Percentiles rank a stretch among this genome's conserved stretches.
These are phyloP conservation scores for Erythrobasidium hasegawianum DNA, from an alignment of 1,284 basidiomycete species.

Conservation along the genomic window DNA sequence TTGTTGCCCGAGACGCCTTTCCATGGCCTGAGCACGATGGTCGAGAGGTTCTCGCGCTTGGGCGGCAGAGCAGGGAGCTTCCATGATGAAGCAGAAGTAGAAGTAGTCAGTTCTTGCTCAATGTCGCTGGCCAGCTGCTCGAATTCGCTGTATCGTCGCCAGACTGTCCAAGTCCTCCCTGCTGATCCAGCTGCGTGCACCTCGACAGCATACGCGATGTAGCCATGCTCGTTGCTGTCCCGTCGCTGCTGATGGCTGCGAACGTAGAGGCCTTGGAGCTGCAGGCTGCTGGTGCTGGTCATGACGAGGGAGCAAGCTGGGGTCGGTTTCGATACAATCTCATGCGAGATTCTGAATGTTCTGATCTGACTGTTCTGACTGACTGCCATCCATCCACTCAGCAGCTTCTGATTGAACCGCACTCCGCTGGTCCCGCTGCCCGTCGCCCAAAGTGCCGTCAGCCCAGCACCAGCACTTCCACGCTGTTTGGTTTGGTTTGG, in stretches of 20 bases:
- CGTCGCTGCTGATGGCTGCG: slow-evolving; percentile 21
- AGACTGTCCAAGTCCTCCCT: slow-evolving; percentile 33
- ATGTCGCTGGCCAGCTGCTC: slow-evolving; percentile 31
- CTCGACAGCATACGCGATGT: slow-evolving; percentile 30
- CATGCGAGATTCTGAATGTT: no score
- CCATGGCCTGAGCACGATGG: slow-evolving; percentile 25
- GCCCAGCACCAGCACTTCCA: no score
- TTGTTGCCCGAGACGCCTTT: slow-evolving; percentile 26
- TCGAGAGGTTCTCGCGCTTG: slow-evolving; percentile 14
- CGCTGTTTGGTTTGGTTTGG: no score
- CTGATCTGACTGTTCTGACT: no score
- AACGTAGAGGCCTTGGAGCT: slow-evolving; percentile 29
- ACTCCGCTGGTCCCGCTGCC: no score
- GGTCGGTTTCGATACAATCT: no score
- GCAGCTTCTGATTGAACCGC: no score
- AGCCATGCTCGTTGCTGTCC: no score
- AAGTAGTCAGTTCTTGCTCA: slow-evolving; percentile 23
- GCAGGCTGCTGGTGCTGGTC: no score
- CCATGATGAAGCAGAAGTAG: slow-evolving; percentile 5
- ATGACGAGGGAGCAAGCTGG: no score
- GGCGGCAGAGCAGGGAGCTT: slow-evolving; percentile 27
- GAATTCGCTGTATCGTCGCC: slow-evolving; percentile 36
- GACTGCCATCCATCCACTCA: no score
- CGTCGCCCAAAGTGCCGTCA: no score
- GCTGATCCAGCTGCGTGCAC: slow-evolving; percentile 20